Evolutionary conservation across 495 filamentous ascomycete species (phyloP).

Genomic region (Podospora bellae-mahoneyi): DNA sequence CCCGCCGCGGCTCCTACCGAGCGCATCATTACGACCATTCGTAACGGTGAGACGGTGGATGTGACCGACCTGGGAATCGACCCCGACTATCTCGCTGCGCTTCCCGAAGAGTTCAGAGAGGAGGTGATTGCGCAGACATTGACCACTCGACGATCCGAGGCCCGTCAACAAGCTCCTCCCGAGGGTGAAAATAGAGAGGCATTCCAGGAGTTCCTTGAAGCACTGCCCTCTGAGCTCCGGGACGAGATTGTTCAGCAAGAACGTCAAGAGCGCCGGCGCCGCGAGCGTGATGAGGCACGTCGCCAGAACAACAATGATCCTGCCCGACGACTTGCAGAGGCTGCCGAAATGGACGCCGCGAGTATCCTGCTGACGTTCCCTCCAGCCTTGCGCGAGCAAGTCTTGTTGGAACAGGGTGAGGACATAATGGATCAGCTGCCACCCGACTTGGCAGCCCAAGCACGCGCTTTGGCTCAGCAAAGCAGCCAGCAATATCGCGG

Average conservation of each 20-base stretch:
- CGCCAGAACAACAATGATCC: conserved; percentile 47
- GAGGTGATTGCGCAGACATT: conserved; percentile 90
- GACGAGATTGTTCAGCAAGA: conserved; percentile 88
- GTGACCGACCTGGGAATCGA: conserved; percentile 95
- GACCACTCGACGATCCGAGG: conserved; percentile 74
- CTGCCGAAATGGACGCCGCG: conserved; percentile 86
- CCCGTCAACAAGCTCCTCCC: conserved; percentile 58
- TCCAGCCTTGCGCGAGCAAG: conserved; percentile 75
- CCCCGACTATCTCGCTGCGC: conserved; percentile 83
- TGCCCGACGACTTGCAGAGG: conserved; percentile 49
- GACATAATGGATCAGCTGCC: conserved; percentile 83
- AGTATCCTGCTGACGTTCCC: conserved; percentile 91
- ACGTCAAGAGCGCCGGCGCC: conserved; percentile 79
- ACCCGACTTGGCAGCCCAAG: conserved; percentile 79
- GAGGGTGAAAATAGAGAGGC: conserved; percentile 85
- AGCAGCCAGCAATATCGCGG: conserved; percentile 23
- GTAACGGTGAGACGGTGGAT: conserved; percentile 72
- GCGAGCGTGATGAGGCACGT: conserved; percentile 73
- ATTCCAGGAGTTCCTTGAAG: conserved; percentile 90
- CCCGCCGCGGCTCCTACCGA: conserved; percentile 29
- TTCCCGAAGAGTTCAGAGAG: conserved; percentile 92
- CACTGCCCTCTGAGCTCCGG: conserved; percentile 84
- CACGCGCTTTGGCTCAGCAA: conserved; percentile 56
- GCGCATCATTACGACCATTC: conserved; percentile 73
- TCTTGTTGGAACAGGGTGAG: conserved; percentile 88